phyloP scores from a whole-genome alignment of 768 basidiomycete genomes.

The Hericium rajendrae region DNA sequence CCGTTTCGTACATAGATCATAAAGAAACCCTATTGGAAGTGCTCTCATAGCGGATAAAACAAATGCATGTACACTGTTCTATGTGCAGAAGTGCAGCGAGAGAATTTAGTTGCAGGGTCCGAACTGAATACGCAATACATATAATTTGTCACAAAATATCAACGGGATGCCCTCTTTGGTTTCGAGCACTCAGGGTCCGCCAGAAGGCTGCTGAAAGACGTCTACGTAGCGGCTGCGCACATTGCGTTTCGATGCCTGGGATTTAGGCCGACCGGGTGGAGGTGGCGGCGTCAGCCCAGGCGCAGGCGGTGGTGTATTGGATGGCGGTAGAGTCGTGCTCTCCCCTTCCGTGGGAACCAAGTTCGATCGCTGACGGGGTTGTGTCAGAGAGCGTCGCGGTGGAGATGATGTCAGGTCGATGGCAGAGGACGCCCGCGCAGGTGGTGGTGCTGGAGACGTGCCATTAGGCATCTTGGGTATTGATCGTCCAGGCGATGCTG shows the following conservation, averaged over 20 bases:
- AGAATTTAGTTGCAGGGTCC: background rate
- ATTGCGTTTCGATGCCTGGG: conserved; percentile 63
- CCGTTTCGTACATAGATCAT: no score
- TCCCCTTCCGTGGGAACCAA: conserved; percentile 41
- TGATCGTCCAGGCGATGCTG: conserved; percentile 66
- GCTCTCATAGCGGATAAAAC: background rate
- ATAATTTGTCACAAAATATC: background rate
- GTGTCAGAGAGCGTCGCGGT: conserved; percentile 40
- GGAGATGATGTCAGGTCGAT: conserved; percentile 49
- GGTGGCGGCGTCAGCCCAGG: conserved; percentile 31
- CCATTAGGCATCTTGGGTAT: conserved; percentile 28
- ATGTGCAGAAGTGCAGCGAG: background rate
- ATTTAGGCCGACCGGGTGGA: conserved; percentile 42
- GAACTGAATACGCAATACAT: background rate
- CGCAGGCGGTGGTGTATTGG: conserved; percentile 24
- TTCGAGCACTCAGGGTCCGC: background rate
- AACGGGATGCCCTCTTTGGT: background rate
- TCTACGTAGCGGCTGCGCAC: conserved; percentile 83
- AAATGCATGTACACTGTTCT: background rate
- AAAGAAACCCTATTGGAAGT: background rate
- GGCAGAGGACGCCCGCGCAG: conserved; percentile 50
- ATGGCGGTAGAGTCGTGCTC: conserved; percentile 23
- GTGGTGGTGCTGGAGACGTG: conserved; percentile 29
- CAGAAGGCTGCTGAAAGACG: conserved; percentile 54
- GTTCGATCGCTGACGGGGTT: conserved; percentile 47